Evolutionary conservation across 2,329 filamentous ascomycete genomes (phyloP), one percentile per base, ranked within the genome.

Genomic region (Penicillium sp.): DNA sequence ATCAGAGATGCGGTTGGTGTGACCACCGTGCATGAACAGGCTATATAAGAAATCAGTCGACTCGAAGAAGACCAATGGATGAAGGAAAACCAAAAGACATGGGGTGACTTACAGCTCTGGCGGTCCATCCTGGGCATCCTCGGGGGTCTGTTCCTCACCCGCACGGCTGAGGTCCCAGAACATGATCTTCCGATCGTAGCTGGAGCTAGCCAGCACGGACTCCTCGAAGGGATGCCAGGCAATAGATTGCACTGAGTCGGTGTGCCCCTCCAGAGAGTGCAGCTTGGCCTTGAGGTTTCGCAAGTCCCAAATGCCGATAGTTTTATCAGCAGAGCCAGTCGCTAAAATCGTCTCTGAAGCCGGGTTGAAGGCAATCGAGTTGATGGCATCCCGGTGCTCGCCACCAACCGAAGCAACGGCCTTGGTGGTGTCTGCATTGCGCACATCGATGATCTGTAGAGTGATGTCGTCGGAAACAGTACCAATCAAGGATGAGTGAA

Each of bases 11-110:
- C 96, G 90, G 78, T 97, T 97, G 11, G 95, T 99, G 80, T 99
- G 96, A 35, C 95, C 95, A 62, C 95, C 95, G 71, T 99, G 95
- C 93, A 99, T 98, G 79, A 99, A 99, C 1, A 99, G 81, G 49
- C 90, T 92, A 47, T 43, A 20, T 25, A 52, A 12, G 49, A 35
- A 50, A n/a, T 55, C 28, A 59, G 59, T 25, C 14, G 59, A 58
- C 42, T 14, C 7, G 39, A 37, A 37, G 4, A 11, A 22, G 2
- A 45, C n/a, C 5, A 5, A 39, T 43, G 17, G 17, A 38, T 4
- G 12, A 22, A 7, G 6, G n/a, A 37, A 37, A 39, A 47, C 12
- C 41, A 28, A n/a, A 17, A 34, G 42, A 37, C 20, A 48, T 54
- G 20, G 51, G 57, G 55, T 57, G 14, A 85, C 90, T 79, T 83